Evolutionary conservation across 2,329 filamentous ascomycete species (phyloP).

Genomic region (Epichloe brachyelytri): DNA sequence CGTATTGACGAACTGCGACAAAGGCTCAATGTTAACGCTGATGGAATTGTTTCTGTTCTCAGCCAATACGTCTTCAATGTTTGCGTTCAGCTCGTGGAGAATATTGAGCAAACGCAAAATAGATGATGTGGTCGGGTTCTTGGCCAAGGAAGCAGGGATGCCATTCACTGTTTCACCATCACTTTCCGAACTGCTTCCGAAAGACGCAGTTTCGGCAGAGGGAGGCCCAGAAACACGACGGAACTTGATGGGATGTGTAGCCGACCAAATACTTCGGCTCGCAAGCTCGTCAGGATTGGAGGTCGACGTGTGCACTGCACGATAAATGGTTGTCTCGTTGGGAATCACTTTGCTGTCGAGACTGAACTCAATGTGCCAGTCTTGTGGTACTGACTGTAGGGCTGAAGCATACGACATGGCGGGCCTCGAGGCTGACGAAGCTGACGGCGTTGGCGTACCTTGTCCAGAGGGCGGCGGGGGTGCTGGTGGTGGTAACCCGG

Average conservation of each 20-base stretch:
- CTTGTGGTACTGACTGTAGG: slow-evolving; percentile 66
- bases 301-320: slow-evolving; percentile 64
- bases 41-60: slow-evolving; percentile 56
- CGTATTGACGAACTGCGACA: slow-evolving; percentile 94
- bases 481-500: slow-evolving; percentile 1
- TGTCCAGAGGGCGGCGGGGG: slow-evolving; percentile 18
- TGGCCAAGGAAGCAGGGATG: slow-evolving; percentile 67
- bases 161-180: slow-evolving; percentile 42
- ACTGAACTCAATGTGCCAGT: slow-evolving; percentile 96
- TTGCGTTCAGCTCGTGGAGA: slow-evolving; percentile 82
- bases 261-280: slow-evolving; percentile 75
- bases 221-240: slow-evolving; percentile 74
- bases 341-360: slow-evolving; percentile 72
- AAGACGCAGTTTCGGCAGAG: slow-evolving; percentile 55
- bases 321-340: slow-evolving; percentile 91
- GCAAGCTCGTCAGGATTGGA: slow-evolving; percentile 46
- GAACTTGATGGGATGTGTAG: slow-evolving; percentile 84
- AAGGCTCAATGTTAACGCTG: slow-evolving; percentile 64
- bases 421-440: slow-evolving; percentile 40
- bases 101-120: slow-evolving; percentile 84
- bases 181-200: slow-evolving; percentile 35
- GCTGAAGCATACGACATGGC: slow-evolving; percentile 76
- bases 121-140: slow-evolving; percentile 71
- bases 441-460: slow-evolving; percentile 33
- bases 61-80: slow-evolving; percentile 78